A percentile compares a stretch with the other conserved stretches of the same genome.
These are phyloP conservation scores for Hyphodiscus sp. DNA, from an alignment of 2,329 filamentous ascomycete species.

Conservation along the genomic window DNA sequence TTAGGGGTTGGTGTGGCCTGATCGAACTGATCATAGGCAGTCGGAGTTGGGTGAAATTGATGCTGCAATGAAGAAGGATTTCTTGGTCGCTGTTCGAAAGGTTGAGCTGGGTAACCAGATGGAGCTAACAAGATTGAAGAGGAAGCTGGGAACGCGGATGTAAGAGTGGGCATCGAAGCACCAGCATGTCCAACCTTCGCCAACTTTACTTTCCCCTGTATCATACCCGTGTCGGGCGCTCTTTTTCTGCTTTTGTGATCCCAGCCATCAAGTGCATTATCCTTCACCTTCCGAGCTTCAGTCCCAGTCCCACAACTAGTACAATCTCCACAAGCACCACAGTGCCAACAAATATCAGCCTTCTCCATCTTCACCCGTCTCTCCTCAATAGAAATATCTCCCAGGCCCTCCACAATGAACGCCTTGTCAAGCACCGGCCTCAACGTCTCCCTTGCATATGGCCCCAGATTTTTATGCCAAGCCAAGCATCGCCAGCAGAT, in stretches of 20 bases:
- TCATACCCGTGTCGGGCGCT: neutral
- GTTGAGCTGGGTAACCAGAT: neutral
- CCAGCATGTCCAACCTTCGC: neutral
- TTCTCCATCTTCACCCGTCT: conserved; percentile 9
- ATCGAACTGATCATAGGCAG: neutral
- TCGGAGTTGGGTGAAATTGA: neutral
- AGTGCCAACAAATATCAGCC: conserved; percentile 4
- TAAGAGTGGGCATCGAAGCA: neutral
- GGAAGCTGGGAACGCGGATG: neutral
- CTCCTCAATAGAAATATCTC: conserved; percentile 9
- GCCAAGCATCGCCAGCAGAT: conserved; percentile 26
- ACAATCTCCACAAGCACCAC: conserved; percentile 13
- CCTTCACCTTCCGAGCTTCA: neutral
- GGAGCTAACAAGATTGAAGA: neutral
- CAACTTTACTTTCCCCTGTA: neutral
- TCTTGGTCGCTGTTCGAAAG: neutral
- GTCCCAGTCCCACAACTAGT: conserved; percentile 8
- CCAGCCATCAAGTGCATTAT: neutral
- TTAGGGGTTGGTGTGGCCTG: neutral
- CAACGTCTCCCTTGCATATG: conserved; percentile 11
- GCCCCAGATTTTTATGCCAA: neutral
- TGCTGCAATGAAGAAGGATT: neutral
- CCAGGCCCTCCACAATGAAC: conserved; percentile 14
- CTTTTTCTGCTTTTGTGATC: neutral
- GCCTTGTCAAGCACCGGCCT: conserved; percentile 24